Evolutionary conservation across 495 filamentous ascomycete species (phyloP), one percentile per base, ranked within the genome.

Genomic region (Aspergillus cristatus): DNA sequence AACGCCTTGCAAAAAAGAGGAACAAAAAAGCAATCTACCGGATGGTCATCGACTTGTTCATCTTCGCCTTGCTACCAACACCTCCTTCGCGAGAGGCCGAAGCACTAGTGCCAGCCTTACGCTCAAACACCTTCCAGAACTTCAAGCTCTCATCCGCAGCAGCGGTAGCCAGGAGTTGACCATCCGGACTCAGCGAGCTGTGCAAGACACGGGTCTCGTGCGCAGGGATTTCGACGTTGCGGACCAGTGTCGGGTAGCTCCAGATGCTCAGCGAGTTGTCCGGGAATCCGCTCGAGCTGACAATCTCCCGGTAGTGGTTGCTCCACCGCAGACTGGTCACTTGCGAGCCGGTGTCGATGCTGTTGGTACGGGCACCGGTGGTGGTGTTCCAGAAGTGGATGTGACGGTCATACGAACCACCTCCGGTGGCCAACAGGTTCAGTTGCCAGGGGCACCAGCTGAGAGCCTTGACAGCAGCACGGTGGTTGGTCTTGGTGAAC

Each of bases 331-430:
- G 74, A 44, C 81, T 86, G 45, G 91, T 99, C 22, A 99, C 91
- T 60, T 97, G 91, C 17, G 86, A 93, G 33, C 91, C 93, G 14
- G 91, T 95, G 55, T 96, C 90, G 64, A 99, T 95, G 73, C 85
- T 91, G 78, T 99, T 99, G 60, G 90, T 90, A 37, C 91, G 81
- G 17, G 91, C 91, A 40, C 91, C 91, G 6, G 91, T 93, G 12
- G 91, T 97, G 32, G 84, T 86, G 71, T 99, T 99, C 91, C 91
- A 99, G 77, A 97, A 99, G 65, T 97, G 93, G 58, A 99, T 99
- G 66, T 96, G 83, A 46, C 86, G 80, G 57, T 97, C 91, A 60
- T 95, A 91, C 15, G 87, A 91, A 35, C 91, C 91, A 48, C 93
- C 93, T 22, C 93, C 91, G 17, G 93, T 96, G 28, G 93, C 91